These are phyloP conservation scores for Candida albicans DNA, from an alignment of 1,139 yeast species.

Conservation along the genomic window DNA sequence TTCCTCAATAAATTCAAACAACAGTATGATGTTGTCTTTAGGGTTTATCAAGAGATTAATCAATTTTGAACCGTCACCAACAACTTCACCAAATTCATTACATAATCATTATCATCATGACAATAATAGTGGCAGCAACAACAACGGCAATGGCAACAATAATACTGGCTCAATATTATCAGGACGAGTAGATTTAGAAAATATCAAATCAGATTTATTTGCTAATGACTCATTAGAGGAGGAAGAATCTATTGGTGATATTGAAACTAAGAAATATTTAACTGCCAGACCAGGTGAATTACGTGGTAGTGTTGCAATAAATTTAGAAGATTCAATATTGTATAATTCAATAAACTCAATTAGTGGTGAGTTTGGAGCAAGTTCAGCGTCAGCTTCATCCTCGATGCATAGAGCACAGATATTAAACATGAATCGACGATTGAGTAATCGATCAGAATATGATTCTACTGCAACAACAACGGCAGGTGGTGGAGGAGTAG, in stretches of 20 bases:
- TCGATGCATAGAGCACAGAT: conserved; percentile 32
- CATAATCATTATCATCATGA: too few relatives aligned
- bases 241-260: conserved; percentile 9
- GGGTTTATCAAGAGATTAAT: conserved; percentile 38
- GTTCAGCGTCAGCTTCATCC: conserved; percentile 20
- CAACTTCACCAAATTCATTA: conserved; percentile 4
- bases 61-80: conserved; percentile 18
- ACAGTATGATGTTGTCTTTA: conserved; percentile 34
- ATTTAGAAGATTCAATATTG: conserved; percentile 42
- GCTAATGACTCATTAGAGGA: conserved; percentile 19
- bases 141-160: background rate
- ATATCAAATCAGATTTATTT: conserved; percentile 28
- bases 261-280: conserved; percentile 23
- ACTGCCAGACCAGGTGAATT: conserved; percentile 39
- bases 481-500: background rate
- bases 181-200: conserved; percentile 29
- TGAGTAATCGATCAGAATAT: conserved; percentile 31
- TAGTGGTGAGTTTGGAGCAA: too few relatives aligned
- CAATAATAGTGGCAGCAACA: conserved; percentile 5
- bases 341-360: conserved; percentile 35
- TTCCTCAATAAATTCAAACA: conserved; percentile 33
- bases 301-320: conserved; percentile 44
- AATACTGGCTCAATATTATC: background rate
- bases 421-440: conserved; percentile 40
- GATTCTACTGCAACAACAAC: conserved; percentile 14